phyloP scores from a whole-genome alignment of 805 yeast genomes.

The Metschnikowia chrysomelidarum region DNA sequence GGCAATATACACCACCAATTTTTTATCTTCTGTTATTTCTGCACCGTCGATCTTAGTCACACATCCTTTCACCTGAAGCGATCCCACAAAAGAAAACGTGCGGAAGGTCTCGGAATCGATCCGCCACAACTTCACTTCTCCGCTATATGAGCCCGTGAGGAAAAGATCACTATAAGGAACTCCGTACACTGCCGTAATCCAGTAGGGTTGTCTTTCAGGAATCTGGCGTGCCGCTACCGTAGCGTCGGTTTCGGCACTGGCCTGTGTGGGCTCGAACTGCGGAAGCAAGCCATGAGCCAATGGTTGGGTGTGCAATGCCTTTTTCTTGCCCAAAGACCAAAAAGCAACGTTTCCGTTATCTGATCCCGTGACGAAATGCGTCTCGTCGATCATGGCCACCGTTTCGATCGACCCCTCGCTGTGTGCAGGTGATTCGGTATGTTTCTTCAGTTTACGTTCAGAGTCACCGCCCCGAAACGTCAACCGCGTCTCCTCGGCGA shows the following conservation, averaged over 20 bases:
- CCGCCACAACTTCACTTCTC: slow-evolving; percentile 76
- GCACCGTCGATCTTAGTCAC: slow-evolving; percentile 63
- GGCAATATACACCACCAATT: slow-evolving; percentile 55
- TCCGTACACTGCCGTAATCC: slow-evolving; percentile 80
- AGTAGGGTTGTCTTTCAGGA: slow-evolving; percentile 76
- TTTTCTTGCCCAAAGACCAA: slow-evolving; percentile 90
- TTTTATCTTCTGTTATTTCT: slow-evolving; percentile 46
- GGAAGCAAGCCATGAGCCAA: slow-evolving; percentile 75
- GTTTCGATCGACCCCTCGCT: slow-evolving; percentile 89
- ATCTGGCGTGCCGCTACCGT: slow-evolving; percentile 48
- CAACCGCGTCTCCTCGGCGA: slow-evolving; percentile 89
- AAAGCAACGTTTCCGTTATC: slow-evolving; percentile 89
- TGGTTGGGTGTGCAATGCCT: slow-evolving; percentile 69
- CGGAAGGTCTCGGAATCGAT: slow-evolving; percentile 58
- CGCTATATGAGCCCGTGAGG: slow-evolving; percentile 87
- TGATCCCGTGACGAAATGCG: slow-evolving; percentile 90
- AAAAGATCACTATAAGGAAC: slow-evolving; percentile 84
- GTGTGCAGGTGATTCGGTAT: slow-evolving; percentile 35
- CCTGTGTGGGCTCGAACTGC: slow-evolving; percentile 34
- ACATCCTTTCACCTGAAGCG: slow-evolving; percentile 63
- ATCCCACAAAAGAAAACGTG: slow-evolving; percentile 55
- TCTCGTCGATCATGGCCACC: slow-evolving; percentile 87
- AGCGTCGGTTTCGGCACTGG: slow-evolving; percentile 55
- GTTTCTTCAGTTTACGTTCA: slow-evolving; percentile 38
- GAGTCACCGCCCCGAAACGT: slow-evolving; percentile 90